A percentile compares a stretch with the other conserved stretches of the same genome.
Conservation (phyloP, 2,329 filamentous ascomycete genomes). For the Lojkania enalia region DNA sequence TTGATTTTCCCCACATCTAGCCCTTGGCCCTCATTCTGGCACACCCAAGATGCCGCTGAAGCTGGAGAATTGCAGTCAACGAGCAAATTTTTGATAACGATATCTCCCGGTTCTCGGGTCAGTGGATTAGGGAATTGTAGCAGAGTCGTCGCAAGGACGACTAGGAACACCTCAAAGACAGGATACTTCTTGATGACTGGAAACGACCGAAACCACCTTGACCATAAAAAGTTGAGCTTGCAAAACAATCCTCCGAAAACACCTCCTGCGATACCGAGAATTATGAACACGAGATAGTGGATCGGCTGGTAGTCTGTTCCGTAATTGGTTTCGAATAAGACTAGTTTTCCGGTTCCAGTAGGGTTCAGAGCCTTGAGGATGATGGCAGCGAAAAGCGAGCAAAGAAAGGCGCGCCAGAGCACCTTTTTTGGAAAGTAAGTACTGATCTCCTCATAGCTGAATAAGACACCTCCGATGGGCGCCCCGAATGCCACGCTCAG, state of each 20-base stretch:
- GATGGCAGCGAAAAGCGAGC: slow-evolving; percentile 59
- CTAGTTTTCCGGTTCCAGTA: slow-evolving; percentile 62
- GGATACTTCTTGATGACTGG: slow-evolving; percentile 58
- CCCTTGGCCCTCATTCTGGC: slow-evolving; percentile 51
- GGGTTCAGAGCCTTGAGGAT: slow-evolving; percentile 62
- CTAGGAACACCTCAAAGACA: slow-evolving; percentile 59
- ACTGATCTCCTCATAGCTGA: slow-evolving; percentile 62
- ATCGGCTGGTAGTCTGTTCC: slow-evolving; percentile 58
- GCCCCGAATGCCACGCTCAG: slow-evolving; percentile 65
- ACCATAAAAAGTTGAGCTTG: slow-evolving; percentile 61
- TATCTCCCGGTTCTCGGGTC: slow-evolving; percentile 58
- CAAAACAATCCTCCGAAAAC: slow-evolving; percentile 63
- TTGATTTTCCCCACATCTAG: slow-evolving; percentile 28
- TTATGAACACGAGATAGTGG: slow-evolving; percentile 61
- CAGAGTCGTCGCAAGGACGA: slow-evolving; percentile 57
- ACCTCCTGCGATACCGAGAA: slow-evolving; percentile 61
- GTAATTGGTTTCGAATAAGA: slow-evolving; percentile 64
- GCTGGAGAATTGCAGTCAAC: slow-evolving; percentile 54
- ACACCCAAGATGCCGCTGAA: slow-evolving; percentile 52
- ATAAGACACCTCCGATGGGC: slow-evolving; percentile 64
- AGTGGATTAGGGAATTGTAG: slow-evolving; percentile 61
- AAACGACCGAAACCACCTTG: slow-evolving; percentile 57
- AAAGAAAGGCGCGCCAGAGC: slow-evolving; percentile 63
- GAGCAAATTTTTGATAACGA: slow-evolving; percentile 60
- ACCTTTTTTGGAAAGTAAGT: slow-evolving; percentile 63